Evolutionary conservation across 2,329 filamentous ascomycete species (phyloP).

Genomic region (Drechslerella stenobrocha): DNA sequence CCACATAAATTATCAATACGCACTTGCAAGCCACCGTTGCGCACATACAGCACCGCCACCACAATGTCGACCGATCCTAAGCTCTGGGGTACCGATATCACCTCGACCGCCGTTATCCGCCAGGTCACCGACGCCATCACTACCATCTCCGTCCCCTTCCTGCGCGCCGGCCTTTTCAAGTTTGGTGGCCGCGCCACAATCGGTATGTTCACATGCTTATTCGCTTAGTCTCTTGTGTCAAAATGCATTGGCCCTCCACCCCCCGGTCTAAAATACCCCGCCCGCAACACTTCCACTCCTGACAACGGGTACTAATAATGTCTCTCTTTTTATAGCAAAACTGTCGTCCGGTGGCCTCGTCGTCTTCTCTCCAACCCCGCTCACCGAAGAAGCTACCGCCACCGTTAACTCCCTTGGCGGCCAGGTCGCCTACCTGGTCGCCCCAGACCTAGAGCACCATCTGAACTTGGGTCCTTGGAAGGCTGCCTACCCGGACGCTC

Average conservation of each 20-base stretch:
- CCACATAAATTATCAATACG: no score
- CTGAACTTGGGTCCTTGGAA: conserved; percentile 89
- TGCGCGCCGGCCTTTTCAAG: conserved; percentile 75
- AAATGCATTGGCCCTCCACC: no score
- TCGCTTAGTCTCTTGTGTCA: no score
- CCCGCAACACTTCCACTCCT: neutral
- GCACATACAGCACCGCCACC: neutral
- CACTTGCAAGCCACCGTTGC: neutral
- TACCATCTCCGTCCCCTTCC: conserved; percentile 81
- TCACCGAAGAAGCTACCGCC: conserved; percentile 72
- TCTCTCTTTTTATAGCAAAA: conserved; percentile 73
- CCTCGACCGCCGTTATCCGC: conserved; percentile 67
- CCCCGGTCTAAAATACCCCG: neutral
- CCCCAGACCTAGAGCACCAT: conserved; percentile 90
- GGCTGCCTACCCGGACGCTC: conserved; percentile 73
- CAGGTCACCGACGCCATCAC: conserved; percentile 76
- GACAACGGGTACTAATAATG: conserved; percentile 19
- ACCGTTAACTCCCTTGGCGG: conserved; percentile 68
- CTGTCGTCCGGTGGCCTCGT: conserved; percentile 76
- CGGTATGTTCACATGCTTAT: conserved; percentile 60
- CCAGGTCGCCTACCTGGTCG: conserved; percentile 79
- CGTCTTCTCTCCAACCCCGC: conserved; percentile 86
- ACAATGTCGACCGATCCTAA: conserved; percentile 32
- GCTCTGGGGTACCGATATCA: conserved; percentile 29
- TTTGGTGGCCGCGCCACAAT: conserved; percentile 86